These are phyloP conservation scores for Leccinum pellstonianum DNA, from an alignment of 768 basidiomycete species.

Conservation along the genomic window DNA sequence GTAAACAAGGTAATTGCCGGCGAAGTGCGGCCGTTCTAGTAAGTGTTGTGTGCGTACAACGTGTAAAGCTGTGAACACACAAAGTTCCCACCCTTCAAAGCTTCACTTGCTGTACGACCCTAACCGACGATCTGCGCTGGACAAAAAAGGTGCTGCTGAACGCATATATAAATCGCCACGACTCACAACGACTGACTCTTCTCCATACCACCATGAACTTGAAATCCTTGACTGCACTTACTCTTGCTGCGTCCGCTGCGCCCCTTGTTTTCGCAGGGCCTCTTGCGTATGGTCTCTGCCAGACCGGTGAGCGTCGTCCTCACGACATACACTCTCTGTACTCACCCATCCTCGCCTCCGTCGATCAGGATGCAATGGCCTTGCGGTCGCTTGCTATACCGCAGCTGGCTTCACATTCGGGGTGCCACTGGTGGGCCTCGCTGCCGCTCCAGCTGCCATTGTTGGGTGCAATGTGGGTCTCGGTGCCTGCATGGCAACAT, in stretches of 20 bases:
- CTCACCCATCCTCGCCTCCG: background rate
- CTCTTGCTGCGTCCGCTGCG: constrained; percentile 13
- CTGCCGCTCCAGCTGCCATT: constrained; percentile 20
- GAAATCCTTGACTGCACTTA: constrained; percentile 18
- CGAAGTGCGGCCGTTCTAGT: no score
- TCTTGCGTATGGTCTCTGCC: constrained; percentile 22
- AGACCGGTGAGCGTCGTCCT: constrained; percentile 18
- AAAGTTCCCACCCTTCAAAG: background rate
- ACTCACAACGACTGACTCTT: background rate
- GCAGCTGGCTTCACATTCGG: constrained; percentile 28
- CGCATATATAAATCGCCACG: constrained; percentile 6
- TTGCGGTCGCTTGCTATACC: constrained; percentile 23
- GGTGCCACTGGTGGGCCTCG: constrained; percentile 7
- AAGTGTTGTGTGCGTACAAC: background rate
- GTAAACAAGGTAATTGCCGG: no score
- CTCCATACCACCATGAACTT: constrained; percentile 23
- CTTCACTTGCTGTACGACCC: constrained; percentile 4
- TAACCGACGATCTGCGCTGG: background rate
- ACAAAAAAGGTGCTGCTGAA: background rate
- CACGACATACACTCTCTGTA: background rate
- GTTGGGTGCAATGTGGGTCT: constrained; percentile 22
- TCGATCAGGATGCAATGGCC: constrained; percentile 23
- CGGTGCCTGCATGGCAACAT: constrained; percentile 8
- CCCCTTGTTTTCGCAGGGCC: constrained; percentile 20
- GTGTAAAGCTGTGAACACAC: background rate